Base-by-base conservation (phyloP, 2,329 filamentous ascomycete species). In the Sclerotinia spermophila region DNA sequence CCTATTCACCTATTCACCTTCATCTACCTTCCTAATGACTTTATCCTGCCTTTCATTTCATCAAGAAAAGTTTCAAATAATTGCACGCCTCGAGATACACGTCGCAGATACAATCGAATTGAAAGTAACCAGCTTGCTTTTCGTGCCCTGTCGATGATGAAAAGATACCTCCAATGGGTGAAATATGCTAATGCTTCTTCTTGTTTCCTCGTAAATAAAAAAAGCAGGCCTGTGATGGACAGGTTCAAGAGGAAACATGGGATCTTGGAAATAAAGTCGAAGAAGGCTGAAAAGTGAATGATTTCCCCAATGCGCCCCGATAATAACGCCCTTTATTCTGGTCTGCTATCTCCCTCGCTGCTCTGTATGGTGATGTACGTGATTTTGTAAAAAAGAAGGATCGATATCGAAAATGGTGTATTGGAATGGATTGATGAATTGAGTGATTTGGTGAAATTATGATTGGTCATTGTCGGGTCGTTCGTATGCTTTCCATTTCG, bases 401-500 rank as follows among this genome's bases (percentile, higher is more conserved):
- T 40, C 61, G 24, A 51, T 51, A 38, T 65, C 61, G 65, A 67
- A 67, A 44, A 35, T 56, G 51, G 61, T 42, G 55, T 73, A 40
- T 56, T 30, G 51, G 70, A 61, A 53, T 70, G 45, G 51, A 55
- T 67, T 42, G 6, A 44, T 67, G 64, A 59, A 61, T 59, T 59
- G 62, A 38, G 64, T 67, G 33, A 45, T 58, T 58, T 66, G 60
- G n/a, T 67, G 55, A 67, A 45, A 67, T 69, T 69, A 69, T 69
- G 21, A n/a, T 40, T 65, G 55, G 68, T 69, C 68, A 40, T 69
- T 65, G 68, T 69, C 68, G 68, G 67, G 61, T 64, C 59, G 48
- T 69, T 72, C 67, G 58, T 48, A 67, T 72, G 67, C 71, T 58
- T 71, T 44, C 71, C 67, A 70, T 67, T 60, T 67, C 64, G 44